Conservation (phyloP, 176 grass and related monocot species). For the Avena sativa region DNA sequence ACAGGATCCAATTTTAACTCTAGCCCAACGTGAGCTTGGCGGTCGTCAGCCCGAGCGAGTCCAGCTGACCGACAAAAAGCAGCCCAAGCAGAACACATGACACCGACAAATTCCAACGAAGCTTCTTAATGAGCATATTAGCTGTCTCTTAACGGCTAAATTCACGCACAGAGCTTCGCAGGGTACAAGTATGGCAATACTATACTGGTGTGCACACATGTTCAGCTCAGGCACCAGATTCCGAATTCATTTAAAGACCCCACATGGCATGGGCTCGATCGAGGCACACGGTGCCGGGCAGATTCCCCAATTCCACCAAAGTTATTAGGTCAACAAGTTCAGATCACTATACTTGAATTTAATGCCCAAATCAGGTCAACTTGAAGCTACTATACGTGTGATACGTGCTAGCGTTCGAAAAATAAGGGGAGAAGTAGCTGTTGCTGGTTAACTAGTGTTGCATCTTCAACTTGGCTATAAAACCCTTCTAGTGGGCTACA, state of each 20-base stretch:
- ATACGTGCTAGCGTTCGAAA: background rate
- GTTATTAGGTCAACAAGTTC: conserved; percentile 40
- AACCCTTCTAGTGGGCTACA: conserved; percentile 41
- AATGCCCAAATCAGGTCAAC: conserved; percentile 57
- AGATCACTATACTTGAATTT: conserved; percentile 38
- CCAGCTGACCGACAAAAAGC: background rate
- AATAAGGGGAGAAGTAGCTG: background rate
- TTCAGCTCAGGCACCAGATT: conserved; percentile 9
- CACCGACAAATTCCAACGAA: conserved; percentile 51
- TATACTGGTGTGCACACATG: background rate
- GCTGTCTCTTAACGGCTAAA: conserved; percentile 21
- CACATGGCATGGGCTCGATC: conserved; percentile 57
- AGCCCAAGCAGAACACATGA: conserved; percentile 12
- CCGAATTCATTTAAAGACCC: conserved; percentile 51
- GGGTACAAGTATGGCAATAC: background rate
- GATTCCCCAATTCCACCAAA: conserved; percentile 36
- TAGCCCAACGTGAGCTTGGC: background rate
- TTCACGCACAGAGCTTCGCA: background rate
- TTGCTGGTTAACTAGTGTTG: conserved; percentile 5
- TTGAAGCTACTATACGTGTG: background rate
- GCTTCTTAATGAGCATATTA: conserved; percentile 38
- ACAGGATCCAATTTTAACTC: conserved; percentile 7
- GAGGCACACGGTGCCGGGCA: conserved; percentile 48
- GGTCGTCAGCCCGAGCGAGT: background rate
- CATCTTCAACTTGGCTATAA: conserved; percentile 39